A percentile compares a stretch with the other conserved stretches of the same genome.
phyloP scores from a whole-genome alignment of 768 basidiomycete genomes.

The Lactarius quietus region DNA sequence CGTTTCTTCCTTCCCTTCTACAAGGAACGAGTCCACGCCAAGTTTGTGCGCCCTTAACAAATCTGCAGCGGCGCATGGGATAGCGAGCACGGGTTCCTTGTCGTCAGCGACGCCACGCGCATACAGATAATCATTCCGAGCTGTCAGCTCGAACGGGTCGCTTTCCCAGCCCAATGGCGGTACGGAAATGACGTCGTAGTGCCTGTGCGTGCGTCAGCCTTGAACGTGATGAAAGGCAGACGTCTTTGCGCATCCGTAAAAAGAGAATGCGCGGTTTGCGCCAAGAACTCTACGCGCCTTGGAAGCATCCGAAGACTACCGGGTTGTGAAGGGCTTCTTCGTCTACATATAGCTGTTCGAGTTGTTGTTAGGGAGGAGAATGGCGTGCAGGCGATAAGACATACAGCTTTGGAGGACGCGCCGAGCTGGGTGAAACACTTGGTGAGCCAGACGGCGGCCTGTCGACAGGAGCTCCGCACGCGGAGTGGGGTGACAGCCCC shows the following conservation, averaged over 20 bases:
- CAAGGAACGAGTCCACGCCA: slow-evolving; percentile 81
- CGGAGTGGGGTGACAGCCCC: slow-evolving; percentile 31
- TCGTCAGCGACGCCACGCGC: slow-evolving; percentile 92
- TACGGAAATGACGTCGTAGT: slow-evolving; percentile 96
- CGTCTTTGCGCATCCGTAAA: slow-evolving; percentile 80
- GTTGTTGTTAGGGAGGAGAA: background rate
- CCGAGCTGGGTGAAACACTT: slow-evolving; percentile 88
- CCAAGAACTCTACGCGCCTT: slow-evolving; percentile 56
- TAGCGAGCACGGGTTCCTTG: slow-evolving; percentile 92
- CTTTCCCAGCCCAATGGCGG: slow-evolving; percentile 71
- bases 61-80: slow-evolving; percentile 85
- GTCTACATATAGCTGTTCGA: slow-evolving; percentile 63
- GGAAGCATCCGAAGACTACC: slow-evolving; percentile 85
- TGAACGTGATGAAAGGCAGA: too few relatives aligned
- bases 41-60: slow-evolving; percentile 69
- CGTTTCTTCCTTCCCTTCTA: slow-evolving; percentile 97
- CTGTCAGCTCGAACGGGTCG: slow-evolving; percentile 78
- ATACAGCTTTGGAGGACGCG: slow-evolving; percentile 51
- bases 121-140: slow-evolving; percentile 85
- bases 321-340: slow-evolving; percentile 66
- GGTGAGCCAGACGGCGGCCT: slow-evolving; percentile 89
- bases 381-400: background rate
- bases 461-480: slow-evolving; percentile 64
- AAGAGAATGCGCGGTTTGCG: slow-evolving; percentile 75
- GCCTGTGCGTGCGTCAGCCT: slow-evolving; percentile 46